Conservation (phyloP, 2,329 filamentous ascomycete species). For the Sclerotinia nivalis region DNA sequence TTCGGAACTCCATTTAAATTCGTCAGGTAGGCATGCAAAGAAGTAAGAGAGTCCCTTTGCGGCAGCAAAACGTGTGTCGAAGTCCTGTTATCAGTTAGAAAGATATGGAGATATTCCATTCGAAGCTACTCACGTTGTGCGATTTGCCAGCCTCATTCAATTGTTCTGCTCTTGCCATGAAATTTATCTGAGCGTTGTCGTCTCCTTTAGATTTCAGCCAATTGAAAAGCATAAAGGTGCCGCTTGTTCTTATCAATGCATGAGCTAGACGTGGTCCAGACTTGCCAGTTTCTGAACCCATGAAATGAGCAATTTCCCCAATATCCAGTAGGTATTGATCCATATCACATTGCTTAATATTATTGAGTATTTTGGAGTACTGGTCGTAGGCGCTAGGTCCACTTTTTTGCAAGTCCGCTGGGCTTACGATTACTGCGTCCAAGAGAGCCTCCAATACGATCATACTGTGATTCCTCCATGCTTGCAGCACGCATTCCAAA, state of each 20-base stretch:
- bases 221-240: constrained; percentile 34
- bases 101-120: neutral
- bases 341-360: constrained; percentile 15
- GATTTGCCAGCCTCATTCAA: constrained; percentile 51
- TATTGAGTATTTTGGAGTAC: constrained; percentile 11
- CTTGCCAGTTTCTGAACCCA: constrained; percentile 4
- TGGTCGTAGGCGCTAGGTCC: neutral
- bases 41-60: constrained; percentile 58
- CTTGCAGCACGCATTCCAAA: constrained; percentile 26
- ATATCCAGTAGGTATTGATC: constrained; percentile 18
- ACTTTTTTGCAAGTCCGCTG: neutral
- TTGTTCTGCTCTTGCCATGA: constrained; percentile 51
- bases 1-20: constrained; percentile 7
- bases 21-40: constrained; percentile 31
- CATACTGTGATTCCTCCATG: constrained; percentile 21
- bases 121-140: constrained; percentile 47
- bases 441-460: constrained; percentile 4
- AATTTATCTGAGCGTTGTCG: constrained; percentile 32
- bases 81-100: constrained; percentile 49
- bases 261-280: constrained; percentile 46
- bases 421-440: neutral
- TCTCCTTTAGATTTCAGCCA: constrained; percentile 6
- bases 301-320: constrained; percentile 10
- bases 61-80: constrained; percentile 64
- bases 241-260: constrained; percentile 51